phyloP scores from a whole-genome alignment of 2,329 filamentous ascomycete species.

The Phyllosticta ampelicida region DNA sequence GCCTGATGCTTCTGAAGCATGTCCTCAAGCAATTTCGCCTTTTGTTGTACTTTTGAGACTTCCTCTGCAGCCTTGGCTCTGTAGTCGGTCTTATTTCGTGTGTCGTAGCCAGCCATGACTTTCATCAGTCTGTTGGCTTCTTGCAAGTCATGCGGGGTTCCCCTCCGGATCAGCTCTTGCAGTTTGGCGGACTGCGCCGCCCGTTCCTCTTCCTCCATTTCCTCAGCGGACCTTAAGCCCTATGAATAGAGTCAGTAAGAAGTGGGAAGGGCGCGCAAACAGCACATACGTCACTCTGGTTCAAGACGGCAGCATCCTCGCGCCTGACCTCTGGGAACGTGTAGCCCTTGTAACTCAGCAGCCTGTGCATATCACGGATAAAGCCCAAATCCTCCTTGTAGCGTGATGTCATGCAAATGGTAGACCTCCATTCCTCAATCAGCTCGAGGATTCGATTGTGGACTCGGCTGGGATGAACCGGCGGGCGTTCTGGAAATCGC shows the following conservation, averaged over 20 bases:
- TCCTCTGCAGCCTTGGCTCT: slow-evolving; percentile 95
- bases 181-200: slow-evolving; percentile 96
- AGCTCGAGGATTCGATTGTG: slow-evolving; percentile 89
- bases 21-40: slow-evolving; percentile 84
- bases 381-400: slow-evolving; percentile 97
- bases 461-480: slow-evolving; percentile 72
- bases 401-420: slow-evolving; percentile 94
- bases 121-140: slow-evolving; percentile 98
- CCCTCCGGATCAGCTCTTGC: slow-evolving; percentile 88
- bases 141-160: slow-evolving; percentile 83
- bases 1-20: slow-evolving; percentile 74
- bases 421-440: slow-evolving; percentile 96
- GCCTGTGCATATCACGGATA: slow-evolving; percentile 92
- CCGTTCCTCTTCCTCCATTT: slow-evolving; percentile 96
- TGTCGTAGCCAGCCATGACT: slow-evolving; percentile 96
- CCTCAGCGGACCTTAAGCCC: slow-evolving; percentile 92
- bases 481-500: slow-evolving; percentile 87
- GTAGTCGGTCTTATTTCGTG: slow-evolving; percentile 91
- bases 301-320: slow-evolving; percentile 92
- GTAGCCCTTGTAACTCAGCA: slow-evolving; percentile 95
- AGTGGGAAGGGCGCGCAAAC: neutral
- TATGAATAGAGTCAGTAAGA: slow-evolving; percentile 30
- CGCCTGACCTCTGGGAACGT: slow-evolving; percentile 83
- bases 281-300: slow-evolving; percentile 82
- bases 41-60: slow-evolving; percentile 88